A percentile compares a stretch with the other conserved stretches of the same genome.
phyloP scores from a whole-genome alignment of 257 asterid species.

The Anisodus tanguticus region DNA sequence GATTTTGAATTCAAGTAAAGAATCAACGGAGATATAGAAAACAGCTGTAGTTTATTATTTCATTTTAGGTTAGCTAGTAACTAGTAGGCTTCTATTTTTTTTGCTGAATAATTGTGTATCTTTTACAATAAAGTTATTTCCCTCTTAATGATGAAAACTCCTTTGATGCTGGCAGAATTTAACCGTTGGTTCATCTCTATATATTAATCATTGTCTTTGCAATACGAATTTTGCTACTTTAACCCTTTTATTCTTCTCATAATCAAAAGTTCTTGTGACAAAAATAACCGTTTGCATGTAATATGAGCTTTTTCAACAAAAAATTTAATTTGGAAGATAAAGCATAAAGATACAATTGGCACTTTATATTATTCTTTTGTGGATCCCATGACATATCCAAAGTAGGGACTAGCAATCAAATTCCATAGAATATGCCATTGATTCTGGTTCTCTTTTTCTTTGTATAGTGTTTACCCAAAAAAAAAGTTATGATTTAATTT shows the following conservation, averaged over 20 bases:
- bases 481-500: no score
- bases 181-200: not conserved
- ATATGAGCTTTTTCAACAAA: not conserved
- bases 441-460: conserved; percentile 16
- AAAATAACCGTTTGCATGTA: not conserved
- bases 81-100: no score
- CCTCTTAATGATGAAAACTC: not conserved
- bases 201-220: not conserved
- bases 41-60: no score
- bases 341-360: not conserved
- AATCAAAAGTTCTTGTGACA: no score
- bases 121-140: not conserved
- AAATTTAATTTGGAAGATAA: not conserved
- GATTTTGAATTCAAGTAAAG: no score
- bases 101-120: no score
- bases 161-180: conserved; percentile 13
- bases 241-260: not conserved
- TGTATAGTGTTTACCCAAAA: not conserved
- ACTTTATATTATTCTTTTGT: not conserved
- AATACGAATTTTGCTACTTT: not conserved
- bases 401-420: not conserved
- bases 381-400: conserved; percentile 9
- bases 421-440: not conserved
- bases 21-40: no score
- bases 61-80: no score